phyloP scores from a whole-genome alignment of 345 rosid genomes.

The Diplotaxis tenuifolia region DNA sequence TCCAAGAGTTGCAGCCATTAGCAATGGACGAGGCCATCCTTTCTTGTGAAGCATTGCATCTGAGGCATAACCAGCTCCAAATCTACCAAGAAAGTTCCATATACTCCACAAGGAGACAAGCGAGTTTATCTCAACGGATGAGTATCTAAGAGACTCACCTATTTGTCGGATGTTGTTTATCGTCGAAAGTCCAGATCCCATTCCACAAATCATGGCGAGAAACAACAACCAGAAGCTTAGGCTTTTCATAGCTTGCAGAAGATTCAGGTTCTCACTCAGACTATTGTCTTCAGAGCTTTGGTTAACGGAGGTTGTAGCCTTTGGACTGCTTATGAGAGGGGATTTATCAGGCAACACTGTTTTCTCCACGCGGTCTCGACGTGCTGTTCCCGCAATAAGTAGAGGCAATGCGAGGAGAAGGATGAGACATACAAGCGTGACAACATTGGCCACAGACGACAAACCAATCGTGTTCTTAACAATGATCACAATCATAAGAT shows the following conservation, averaged over 20 bases:
- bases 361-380: slow-evolving; percentile 37
- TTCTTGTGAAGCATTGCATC: slow-evolving; percentile 59
- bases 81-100: slow-evolving; percentile 93
- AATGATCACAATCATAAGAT: slow-evolving; percentile 62
- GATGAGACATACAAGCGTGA: slow-evolving; percentile 46
- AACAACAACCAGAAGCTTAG: slow-evolving; percentile 74
- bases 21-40: slow-evolving; percentile 77
- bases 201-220: slow-evolving; percentile 72
- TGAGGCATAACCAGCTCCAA: slow-evolving; percentile 76
- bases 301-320: slow-evolving; percentile 33
- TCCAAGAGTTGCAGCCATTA: slow-evolving; percentile 68
- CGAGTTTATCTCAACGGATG: slow-evolving; percentile 54
- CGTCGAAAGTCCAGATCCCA: slow-evolving; percentile 82
- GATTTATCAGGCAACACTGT: slow-evolving; percentile 7
- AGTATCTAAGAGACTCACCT: slow-evolving; percentile 80
- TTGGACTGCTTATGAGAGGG: slow-evolving; percentile 29
- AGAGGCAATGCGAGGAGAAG: slow-evolving; percentile 60
- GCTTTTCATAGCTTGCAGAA: slow-evolving; percentile 51
- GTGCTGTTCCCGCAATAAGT: slow-evolving; percentile 56
- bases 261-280: slow-evolving; percentile 35
- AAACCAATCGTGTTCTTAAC: slow-evolving; percentile 52
- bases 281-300: slow-evolving; percentile 15
- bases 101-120: slow-evolving; percentile 74
- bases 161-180: slow-evolving; percentile 83
- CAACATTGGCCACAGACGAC: slow-evolving; percentile 47